Conservation (phyloP, 306 rosid species). For the Erythrophleum fordii region DNA sequence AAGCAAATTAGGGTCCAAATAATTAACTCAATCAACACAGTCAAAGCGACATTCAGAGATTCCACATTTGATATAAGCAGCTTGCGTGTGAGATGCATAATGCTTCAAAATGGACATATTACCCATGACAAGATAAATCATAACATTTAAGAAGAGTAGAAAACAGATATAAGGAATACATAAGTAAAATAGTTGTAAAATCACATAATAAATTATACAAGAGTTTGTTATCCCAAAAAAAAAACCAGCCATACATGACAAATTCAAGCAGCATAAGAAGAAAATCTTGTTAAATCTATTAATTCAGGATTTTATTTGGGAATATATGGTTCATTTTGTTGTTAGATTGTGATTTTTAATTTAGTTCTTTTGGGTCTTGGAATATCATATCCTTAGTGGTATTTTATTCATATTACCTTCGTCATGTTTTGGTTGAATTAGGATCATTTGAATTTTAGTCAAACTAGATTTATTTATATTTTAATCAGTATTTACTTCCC, state of each 20-base stretch:
- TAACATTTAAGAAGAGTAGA: not conserved
- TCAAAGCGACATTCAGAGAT: not conserved
- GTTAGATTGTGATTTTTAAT: too few species aligned
- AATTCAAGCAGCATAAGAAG: not conserved
- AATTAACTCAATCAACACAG: not conserved
- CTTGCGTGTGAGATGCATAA: not conserved
- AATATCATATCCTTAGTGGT: not conserved
- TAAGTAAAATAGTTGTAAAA: not conserved
- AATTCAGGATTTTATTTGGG: not conserved
- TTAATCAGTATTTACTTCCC: too few species aligned
- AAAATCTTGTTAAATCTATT: not conserved
- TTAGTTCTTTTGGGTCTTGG: too few species aligned
- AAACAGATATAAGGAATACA: not conserved
- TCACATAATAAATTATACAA: not conserved
- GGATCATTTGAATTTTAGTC: not conserved
- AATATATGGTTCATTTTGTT: too few species aligned
- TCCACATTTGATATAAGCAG: not conserved
- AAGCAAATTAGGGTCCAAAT: not conserved
- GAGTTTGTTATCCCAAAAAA: not conserved
- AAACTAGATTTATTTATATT: not conserved
- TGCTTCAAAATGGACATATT: not conserved
- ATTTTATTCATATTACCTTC: not conserved
- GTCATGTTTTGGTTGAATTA: not conserved
- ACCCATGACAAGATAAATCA: not conserved
- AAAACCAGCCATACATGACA: not conserved